Percentiles rank a stretch among this genome's conserved stretches.
Conservation (phyloP, 208 protist species). For the Tritrichomonas musculus region DNA sequence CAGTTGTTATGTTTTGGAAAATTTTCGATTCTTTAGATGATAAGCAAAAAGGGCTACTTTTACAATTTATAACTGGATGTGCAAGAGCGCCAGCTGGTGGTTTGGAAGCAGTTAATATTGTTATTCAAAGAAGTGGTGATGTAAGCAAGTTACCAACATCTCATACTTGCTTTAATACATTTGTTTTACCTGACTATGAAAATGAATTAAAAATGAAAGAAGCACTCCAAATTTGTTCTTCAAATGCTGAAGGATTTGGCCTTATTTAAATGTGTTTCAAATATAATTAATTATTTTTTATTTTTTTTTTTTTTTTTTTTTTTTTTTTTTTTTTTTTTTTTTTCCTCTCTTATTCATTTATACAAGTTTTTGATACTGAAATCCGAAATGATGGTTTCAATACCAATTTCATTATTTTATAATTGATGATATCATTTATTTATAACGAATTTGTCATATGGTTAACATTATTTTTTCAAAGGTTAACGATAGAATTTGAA, state of each 20-base stretch:
- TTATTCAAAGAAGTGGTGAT: neutral
- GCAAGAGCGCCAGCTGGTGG: neutral
- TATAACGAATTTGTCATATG: too few relatives aligned
- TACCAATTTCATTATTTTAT: too few relatives aligned
- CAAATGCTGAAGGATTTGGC: conserved; percentile 8
- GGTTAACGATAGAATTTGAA: too few relatives aligned
- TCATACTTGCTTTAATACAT: conserved; percentile 25
- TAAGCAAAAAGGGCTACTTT: neutral
- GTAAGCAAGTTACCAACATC: neutral
- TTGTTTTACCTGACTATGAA: neutral
- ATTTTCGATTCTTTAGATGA: neutral
- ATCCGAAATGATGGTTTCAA: too few relatives aligned
- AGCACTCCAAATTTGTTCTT: neutral
- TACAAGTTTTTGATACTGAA: too few relatives aligned
- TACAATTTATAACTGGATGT: conserved; percentile 1
- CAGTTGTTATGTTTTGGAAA: neutral
- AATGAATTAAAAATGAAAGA: neutral
- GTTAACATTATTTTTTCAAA: too few relatives aligned
- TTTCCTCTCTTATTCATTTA: too few relatives aligned
- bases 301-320: too few relatives aligned
- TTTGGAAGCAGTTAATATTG: neutral
- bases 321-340: too few relatives aligned
- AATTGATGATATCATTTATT: too few relatives aligned
- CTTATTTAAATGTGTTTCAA: neutral
- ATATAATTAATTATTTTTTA: too few relatives aligned